Conservation (phyloP, 345 rosid species). For the Boechera retrofracta region DNA sequence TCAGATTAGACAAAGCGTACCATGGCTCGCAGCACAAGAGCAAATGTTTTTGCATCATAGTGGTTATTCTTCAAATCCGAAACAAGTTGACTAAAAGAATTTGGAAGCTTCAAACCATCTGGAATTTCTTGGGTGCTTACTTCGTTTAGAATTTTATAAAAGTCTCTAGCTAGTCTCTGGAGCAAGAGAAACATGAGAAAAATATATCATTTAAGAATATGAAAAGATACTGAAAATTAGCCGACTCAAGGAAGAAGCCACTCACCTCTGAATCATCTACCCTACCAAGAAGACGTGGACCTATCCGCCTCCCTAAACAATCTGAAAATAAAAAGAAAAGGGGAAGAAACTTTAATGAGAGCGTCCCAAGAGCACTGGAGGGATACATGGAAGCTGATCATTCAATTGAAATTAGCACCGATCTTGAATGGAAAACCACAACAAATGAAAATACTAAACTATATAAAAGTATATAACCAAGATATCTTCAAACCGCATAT, state of each 20-base stretch:
- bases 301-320: constrained; percentile 98
- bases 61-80: constrained; percentile 84
- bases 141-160: constrained; percentile 82
- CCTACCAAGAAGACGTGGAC: constrained; percentile 93
- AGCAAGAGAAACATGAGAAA: constrained; percentile 44
- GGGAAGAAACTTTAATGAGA: constrained; percentile 31
- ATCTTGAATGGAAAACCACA: constrained; percentile 22
- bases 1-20: constrained; percentile 51
- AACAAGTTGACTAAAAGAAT: constrained; percentile 84
- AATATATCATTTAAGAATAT: constrained; percentile 38
- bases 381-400: constrained; percentile 3
- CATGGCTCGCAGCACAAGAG: constrained; percentile 83
- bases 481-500: constrained; percentile 4
- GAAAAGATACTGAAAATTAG: constrained; percentile 18
- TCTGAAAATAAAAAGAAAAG: constrained; percentile 55
- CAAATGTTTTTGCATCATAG: constrained; percentile 90
- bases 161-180: constrained; percentile 90
- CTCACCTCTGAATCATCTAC: constrained; percentile 94
- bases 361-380: constrained; percentile 24
- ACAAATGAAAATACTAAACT: constrained; percentile 5
- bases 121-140: constrained; percentile 84
- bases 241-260: constrained; percentile 21
- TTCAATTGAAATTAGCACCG: neutral
- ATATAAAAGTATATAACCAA: neutral
- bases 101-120: constrained; percentile 81